These are phyloP conservation scores for Candida andamanensis DNA, from an alignment of 805 yeast genomes.

Conservation along the genomic window DNA sequence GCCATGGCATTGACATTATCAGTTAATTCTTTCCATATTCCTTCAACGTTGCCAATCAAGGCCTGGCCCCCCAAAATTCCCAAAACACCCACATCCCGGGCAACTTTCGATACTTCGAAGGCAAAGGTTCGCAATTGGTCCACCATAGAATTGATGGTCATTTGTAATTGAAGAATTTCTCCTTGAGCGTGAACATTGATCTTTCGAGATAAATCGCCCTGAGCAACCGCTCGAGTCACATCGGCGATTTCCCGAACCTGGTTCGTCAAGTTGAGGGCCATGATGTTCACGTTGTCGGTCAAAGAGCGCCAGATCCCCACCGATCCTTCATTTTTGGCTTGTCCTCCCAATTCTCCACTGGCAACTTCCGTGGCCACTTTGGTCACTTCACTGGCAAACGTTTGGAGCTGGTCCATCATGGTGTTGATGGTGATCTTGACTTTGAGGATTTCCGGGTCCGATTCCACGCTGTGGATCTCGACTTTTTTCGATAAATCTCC, in stretches of 20 bases:
- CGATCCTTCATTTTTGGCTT: slow-evolving; percentile 78
- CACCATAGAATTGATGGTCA: slow-evolving; percentile 85
- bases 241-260: slow-evolving; percentile 78
- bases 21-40: slow-evolving; percentile 83
- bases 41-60: slow-evolving; percentile 65
- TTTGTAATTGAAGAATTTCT: slow-evolving; percentile 77
- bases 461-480: slow-evolving; percentile 62
- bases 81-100: slow-evolving; percentile 85
- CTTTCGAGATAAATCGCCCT: slow-evolving; percentile 77
- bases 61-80: slow-evolving; percentile 91
- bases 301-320: slow-evolving; percentile 85
- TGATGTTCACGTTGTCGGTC: slow-evolving; percentile 78
- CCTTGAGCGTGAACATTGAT: slow-evolving; percentile 91
- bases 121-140: slow-evolving; percentile 80
- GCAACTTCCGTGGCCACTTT: slow-evolving; percentile 88
- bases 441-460: slow-evolving; percentile 73
- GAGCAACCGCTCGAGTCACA: slow-evolving; percentile 83
- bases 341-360: slow-evolving; percentile 86
- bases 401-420: slow-evolving; percentile 84
- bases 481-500: slow-evolving; percentile 85
- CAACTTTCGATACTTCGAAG: slow-evolving; percentile 80
- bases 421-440: slow-evolving; percentile 79
- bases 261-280: slow-evolving; percentile 78
- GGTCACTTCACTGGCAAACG: slow-evolving; percentile 76
- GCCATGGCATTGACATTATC: slow-evolving; percentile 93